Percentiles rank a stretch among this genome's conserved stretches.
These are phyloP conservation scores for Tricholoma sp. DNA, from an alignment of 768 basidiomycete species.

Conservation along the genomic window DNA sequence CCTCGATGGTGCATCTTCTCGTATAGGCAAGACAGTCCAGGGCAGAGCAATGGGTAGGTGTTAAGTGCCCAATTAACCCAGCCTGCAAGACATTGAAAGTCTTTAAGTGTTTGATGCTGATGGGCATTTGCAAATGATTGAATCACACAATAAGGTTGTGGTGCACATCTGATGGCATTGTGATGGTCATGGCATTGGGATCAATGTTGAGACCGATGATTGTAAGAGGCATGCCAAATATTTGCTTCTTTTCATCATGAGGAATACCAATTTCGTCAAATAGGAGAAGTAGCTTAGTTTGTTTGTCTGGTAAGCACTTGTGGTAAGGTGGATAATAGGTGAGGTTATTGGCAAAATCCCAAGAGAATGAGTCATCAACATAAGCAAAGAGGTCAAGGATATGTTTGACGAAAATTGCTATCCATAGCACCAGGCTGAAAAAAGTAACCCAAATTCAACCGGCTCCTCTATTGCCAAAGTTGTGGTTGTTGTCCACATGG, in stretches of 20 bases:
- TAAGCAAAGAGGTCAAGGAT: constrained; percentile 25
- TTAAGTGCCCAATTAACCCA: constrained; percentile 38
- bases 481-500: constrained; percentile 19
- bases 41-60: constrained; percentile 26
- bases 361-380: constrained; percentile 28
- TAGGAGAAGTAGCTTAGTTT: constrained; percentile 27
- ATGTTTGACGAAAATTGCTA: constrained; percentile 8
- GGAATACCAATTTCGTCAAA: constrained; percentile 38
- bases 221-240: constrained; percentile 23
- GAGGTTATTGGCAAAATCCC: constrained; percentile 14
- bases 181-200: constrained; percentile 24
- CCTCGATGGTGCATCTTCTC: constrained; percentile 19
- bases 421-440: constrained; percentile 30
- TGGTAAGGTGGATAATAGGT: constrained; percentile 26
- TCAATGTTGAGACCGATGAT: constrained; percentile 38
- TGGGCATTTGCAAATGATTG: neutral
- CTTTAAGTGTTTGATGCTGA: neutral
- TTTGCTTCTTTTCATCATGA: constrained; percentile 35
- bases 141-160: constrained; percentile 8
- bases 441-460: constrained; percentile 25
- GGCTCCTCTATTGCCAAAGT: constrained; percentile 20
- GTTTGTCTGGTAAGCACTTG: constrained; percentile 19
- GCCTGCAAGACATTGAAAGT: constrained; percentile 30
- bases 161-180: constrained; percentile 5
- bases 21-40: constrained; percentile 24